These are phyloP conservation scores for Micromonas pusilla DNA, from an alignment of 139 green algal genomes.

Conservation along the genomic window DNA sequence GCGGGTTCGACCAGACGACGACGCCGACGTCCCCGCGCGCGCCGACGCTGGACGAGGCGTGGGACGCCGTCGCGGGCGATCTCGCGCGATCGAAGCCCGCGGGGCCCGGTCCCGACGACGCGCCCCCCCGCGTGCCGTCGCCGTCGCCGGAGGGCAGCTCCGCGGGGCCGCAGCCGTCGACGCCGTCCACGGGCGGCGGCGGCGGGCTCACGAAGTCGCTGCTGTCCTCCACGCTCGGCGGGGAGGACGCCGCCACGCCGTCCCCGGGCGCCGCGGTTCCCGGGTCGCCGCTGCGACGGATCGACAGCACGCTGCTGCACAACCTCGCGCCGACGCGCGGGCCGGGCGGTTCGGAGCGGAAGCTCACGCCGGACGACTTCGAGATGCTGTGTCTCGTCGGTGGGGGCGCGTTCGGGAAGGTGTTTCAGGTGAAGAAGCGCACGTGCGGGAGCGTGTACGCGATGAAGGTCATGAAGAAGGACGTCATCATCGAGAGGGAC, in stretches of 20 bases:
- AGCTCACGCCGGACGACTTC: conserved; percentile 78
- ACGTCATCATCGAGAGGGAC: conserved; percentile 81
- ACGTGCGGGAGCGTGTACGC: conserved; percentile 42
- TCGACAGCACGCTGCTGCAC: conserved; percentile 10
- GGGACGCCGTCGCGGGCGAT: neutral
- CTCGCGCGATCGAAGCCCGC: neutral
- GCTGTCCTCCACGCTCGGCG: neutral
- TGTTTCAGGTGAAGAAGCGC: conserved; percentile 43
- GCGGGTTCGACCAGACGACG: neutral
- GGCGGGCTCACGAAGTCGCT: neutral
- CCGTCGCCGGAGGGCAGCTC: neutral
- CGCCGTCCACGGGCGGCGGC: no score
- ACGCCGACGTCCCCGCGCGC: neutral
- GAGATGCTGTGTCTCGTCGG: conserved; percentile 87
- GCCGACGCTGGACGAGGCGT: neutral
- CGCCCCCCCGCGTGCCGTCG: neutral
- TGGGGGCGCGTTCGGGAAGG: conserved; percentile 94
- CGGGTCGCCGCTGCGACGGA: conserved; percentile 5
- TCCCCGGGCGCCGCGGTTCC: no score
- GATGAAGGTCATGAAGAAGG: conserved; percentile 96
- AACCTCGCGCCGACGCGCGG: neutral
- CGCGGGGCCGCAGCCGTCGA: neutral
- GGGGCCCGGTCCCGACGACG: no score
- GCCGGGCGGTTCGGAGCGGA: conserved; percentile 17
- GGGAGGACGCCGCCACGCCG: neutral